These are phyloP conservation scores for Casuarina cunninghamiana DNA, from an alignment of 306 rosid species.

Conservation along the genomic window DNA sequence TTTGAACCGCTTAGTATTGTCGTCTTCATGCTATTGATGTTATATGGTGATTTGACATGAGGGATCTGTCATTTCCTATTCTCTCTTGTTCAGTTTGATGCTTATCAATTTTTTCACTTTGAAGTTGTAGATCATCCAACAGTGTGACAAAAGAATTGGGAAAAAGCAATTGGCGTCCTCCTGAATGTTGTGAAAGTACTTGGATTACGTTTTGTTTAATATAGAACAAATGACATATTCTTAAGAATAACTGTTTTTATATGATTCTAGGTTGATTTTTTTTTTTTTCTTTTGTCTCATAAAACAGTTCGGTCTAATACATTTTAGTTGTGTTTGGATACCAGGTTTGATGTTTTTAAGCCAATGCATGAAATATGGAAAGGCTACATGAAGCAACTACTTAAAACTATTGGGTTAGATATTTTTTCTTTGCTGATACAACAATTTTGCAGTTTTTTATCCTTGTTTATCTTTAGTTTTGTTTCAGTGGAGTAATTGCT, in stretches of 20 bases:
- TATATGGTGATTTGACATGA: neutral
- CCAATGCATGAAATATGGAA: slow-evolving; percentile 95
- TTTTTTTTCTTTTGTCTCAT: too few species aligned
- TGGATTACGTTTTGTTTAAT: neutral
- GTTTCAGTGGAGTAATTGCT: neutral
- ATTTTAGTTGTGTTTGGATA: slow-evolving; percentile 19
- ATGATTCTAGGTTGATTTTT: neutral
- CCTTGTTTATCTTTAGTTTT: too few species aligned
- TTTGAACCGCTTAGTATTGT: neutral
- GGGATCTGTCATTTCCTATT: neutral
- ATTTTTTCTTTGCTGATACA: slow-evolving; percentile 20
- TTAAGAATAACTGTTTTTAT: neutral
- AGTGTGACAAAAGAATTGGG: neutral
- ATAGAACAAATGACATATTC: neutral
- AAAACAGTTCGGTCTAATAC: slow-evolving; percentile 8
- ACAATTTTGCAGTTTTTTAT: slow-evolving; percentile 9
- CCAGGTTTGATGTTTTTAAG: slow-evolving; percentile 63
- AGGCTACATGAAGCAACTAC: slow-evolving; percentile 51
- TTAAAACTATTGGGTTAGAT: slow-evolving; percentile 57
- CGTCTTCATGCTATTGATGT: neutral
- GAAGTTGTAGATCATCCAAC: neutral
- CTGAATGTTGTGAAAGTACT: neutral
- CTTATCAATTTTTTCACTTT: neutral
- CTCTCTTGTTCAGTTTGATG: neutral
- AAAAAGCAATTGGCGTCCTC: neutral